phyloP scores from a whole-genome alignment of 2,329 filamentous ascomycete species.

The Mariannaea sp. region DNA sequence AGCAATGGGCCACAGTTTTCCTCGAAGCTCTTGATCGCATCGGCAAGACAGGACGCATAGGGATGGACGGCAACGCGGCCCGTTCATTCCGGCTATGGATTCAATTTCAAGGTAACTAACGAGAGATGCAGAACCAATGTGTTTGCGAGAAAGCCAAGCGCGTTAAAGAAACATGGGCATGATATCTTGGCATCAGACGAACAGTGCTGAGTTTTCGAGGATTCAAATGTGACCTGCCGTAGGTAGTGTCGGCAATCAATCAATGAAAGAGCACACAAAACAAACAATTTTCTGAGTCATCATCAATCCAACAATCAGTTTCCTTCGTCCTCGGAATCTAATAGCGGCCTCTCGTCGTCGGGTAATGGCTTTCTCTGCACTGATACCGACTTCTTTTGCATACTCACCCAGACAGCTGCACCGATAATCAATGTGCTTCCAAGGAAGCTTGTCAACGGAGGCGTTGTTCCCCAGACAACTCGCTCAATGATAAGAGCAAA shows the following conservation, averaged over 20 bases:
- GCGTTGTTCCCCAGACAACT: constrained; percentile 50
- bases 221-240: too few species aligned
- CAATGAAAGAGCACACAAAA: too few species aligned
- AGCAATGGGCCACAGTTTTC: constrained; percentile 26
- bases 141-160: background rate
- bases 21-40: constrained; percentile 22
- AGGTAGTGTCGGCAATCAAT: too few species aligned
- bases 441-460: constrained; percentile 44
- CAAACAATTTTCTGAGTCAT: too few species aligned
- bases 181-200: too few species aligned
- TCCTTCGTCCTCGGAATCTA: constrained; percentile 16
- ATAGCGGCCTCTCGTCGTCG: constrained; percentile 46
- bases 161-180: too few species aligned
- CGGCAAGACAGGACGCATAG: constrained; percentile 20
- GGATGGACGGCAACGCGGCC: constrained; percentile 19
- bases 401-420: constrained; percentile 48
- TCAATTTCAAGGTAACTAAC: background rate
- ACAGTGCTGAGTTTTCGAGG: too few species aligned
- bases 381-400: constrained; percentile 45
- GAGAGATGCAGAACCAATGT: background rate
- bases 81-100: background rate
- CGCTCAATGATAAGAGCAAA: constrained; percentile 47
- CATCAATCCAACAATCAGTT: background rate
- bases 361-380: constrained; percentile 24
- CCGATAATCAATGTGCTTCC: constrained; percentile 49